Evolutionary conservation across 1,284 basidiomycete genomes (phyloP).

Genomic region (Ceratobasidium sp.): DNA sequence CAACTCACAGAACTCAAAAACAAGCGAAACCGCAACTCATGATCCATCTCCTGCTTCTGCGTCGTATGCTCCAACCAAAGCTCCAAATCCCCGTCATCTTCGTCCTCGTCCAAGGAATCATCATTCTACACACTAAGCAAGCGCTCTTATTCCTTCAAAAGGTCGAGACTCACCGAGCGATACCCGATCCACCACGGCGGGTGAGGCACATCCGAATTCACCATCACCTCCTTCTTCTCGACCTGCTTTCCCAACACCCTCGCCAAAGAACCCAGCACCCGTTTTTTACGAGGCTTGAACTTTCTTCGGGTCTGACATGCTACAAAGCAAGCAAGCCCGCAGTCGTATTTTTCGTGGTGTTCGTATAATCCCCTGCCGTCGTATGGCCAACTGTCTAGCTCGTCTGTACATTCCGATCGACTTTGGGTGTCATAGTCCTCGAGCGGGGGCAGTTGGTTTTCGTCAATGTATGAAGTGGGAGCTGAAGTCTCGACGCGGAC

Average conservation of each 20-base stretch:
- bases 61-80: slow-evolving; percentile 17
- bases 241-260: neutral
- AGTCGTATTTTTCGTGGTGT: slow-evolving; percentile 1
- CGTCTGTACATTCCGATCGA: neutral
- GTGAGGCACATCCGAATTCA: slow-evolving; percentile 26
- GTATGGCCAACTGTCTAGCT: slow-evolving; percentile 16
- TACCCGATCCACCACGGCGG: slow-evolving; percentile 16
- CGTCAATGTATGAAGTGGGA: no score
- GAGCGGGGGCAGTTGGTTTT: no score
- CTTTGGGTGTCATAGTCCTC: neutral
- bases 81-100: slow-evolving; percentile 28
- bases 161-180: slow-evolving; percentile 21
- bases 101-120: slow-evolving; percentile 21
- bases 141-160: neutral
- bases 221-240: neutral
- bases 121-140: slow-evolving; percentile 13
- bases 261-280: neutral
- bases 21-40: neutral
- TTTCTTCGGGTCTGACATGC: slow-evolving; percentile 4
- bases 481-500: no score
- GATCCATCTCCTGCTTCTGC: neutral
- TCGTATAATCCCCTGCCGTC: slow-evolving; percentile 23
- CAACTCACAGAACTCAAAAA: slow-evolving; percentile 2
- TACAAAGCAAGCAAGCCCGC: slow-evolving; percentile 6
- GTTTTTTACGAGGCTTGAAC: neutral